A percentile compares a stretch with the other conserved stretches of the same genome.
phyloP scores from a whole-genome alignment of 495 filamentous ascomycete genomes.

The Poronia punctata region DNA sequence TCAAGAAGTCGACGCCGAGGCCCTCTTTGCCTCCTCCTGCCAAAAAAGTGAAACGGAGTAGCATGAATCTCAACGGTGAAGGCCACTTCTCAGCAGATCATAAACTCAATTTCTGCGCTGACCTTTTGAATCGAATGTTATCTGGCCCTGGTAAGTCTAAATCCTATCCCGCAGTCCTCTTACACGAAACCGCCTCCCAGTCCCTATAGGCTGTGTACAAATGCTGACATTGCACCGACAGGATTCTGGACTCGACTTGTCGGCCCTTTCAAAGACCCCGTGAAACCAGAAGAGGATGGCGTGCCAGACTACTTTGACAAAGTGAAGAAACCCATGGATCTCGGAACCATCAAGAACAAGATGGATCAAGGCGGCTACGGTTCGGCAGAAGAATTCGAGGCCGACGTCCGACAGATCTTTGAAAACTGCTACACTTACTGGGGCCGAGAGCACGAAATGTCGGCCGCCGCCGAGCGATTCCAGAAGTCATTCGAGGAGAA shows the following conservation, averaged over 20 bases:
- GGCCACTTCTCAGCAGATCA: constrained; percentile 31
- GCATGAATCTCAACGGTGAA: constrained; percentile 11
- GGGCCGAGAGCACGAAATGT: constrained; percentile 36
- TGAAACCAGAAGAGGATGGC: constrained; percentile 35
- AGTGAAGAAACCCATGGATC: constrained; percentile 42
- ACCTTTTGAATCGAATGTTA: constrained; percentile 46
- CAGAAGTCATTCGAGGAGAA: constrained; percentile 47
- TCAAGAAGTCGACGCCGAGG: constrained; percentile 20
- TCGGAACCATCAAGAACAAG: constrained; percentile 43
- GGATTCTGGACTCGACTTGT: constrained; percentile 54
- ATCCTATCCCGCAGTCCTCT: background rate
- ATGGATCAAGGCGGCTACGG: constrained; percentile 37
- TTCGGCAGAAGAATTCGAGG: constrained; percentile 35
- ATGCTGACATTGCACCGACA: constrained; percentile 13
- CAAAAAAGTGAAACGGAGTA: constrained; percentile 29
- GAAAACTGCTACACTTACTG: constrained; percentile 44
- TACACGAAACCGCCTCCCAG: background rate
- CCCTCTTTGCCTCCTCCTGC: constrained; percentile 18
- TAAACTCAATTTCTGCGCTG: constrained; percentile 45
- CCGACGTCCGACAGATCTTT: constrained; percentile 45
- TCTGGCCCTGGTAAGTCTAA: constrained; percentile 41
- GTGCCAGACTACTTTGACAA: constrained; percentile 44
- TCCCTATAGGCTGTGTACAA: no score
- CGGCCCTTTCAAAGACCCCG: constrained; percentile 43
- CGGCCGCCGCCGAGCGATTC: constrained; percentile 36